A percentile compares a stretch with the other conserved stretches of the same genome.
These are phyloP conservation scores for Ogataea nitratoaversa DNA, from an alignment of 805 yeast species.

Conservation along the genomic window DNA sequence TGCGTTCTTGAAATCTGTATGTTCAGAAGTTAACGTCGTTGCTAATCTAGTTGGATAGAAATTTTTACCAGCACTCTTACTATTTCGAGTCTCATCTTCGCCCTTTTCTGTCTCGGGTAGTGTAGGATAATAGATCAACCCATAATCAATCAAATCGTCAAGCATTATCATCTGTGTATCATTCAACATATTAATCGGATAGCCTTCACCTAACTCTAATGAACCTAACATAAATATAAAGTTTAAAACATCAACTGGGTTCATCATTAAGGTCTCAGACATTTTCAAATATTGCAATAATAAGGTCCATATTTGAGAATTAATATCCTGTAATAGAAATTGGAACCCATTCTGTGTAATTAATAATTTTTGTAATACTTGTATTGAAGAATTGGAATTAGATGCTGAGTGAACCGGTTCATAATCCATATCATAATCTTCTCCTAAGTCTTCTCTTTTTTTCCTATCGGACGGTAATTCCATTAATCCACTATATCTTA, in stretches of 20 bases:
- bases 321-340: constrained; percentile 85
- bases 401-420: constrained; percentile 15
- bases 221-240: constrained; percentile 93
- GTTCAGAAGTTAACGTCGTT: constrained; percentile 83
- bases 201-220: constrained; percentile 83
- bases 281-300: constrained; percentile 81
- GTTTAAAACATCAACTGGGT: constrained; percentile 91
- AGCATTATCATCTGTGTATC: constrained; percentile 83
- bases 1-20: constrained; percentile 66
- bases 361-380: constrained; percentile 37
- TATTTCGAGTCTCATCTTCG: background rate
- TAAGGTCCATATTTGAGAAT: constrained; percentile 92
- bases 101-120: no score
- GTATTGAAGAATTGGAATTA: constrained; percentile 15
- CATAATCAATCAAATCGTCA: constrained; percentile 87
- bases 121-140: constrained; percentile 60
- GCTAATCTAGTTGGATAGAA: constrained; percentile 92
- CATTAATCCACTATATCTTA: constrained; percentile 84
- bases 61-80: constrained; percentile 43
- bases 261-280: constrained; percentile 83
- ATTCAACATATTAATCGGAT: constrained; percentile 64
- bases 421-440: constrained; percentile 15
- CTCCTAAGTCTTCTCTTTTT: constrained; percentile 24
- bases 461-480: constrained; percentile 46
- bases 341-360: constrained; percentile 94